Evolutionary conservation across 441 rosid genomes (phyloP), one percentile per base, ranked within the genome.

Genomic region (Kokia cookei): DNA sequence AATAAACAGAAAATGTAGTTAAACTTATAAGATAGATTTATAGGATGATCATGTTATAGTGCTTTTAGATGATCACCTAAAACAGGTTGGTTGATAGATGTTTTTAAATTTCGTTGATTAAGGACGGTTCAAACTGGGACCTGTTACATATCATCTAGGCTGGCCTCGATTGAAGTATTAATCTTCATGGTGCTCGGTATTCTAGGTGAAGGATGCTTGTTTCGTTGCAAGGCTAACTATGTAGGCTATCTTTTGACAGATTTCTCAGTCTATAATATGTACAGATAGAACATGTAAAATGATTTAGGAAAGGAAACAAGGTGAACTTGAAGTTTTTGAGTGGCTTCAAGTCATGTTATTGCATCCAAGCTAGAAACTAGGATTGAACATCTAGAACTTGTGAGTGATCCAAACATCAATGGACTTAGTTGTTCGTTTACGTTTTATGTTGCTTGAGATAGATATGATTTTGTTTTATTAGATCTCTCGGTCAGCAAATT

Each of bases 21-120:
- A n/a, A n/a, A n/a, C n/a, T n/a, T n/a, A n/a, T n/a, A n/a, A n/a
- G n/a, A n/a, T n/a, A n/a, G n/a, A n/a, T n/a, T n/a, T n/a, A n/a
- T n/a, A 96, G 80, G 92, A 96, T 81, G 98, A 93, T 81, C 97
- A 92, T 70, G 98, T 88, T 1, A 85, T 93, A 29, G 86, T 93
- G 89, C 90, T 93, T 80, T 74, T n/a, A n/a, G n/a, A n/a, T n/a
- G n/a, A n/a, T n/a, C n/a, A n/a, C n/a, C n/a, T n/a, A n/a, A n/a
- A n/a, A n/a, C n/a, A n/a, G n/a, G n/a, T n/a, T n/a, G n/a, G n/a
- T n/a, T n/a, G n/a, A n/a, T n/a, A n/a, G 42, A 72, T 32, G 47
- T 11, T 51, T 69, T 42, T 27, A n/a, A 27, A 27, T 27, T 27
- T 32, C 5, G 15, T 48, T 57, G 62, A 22, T 57, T 57, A 57